phyloP scores from a whole-genome alignment of 2,329 filamentous ascomycete genomes.

The Xylariaceae sp. region DNA sequence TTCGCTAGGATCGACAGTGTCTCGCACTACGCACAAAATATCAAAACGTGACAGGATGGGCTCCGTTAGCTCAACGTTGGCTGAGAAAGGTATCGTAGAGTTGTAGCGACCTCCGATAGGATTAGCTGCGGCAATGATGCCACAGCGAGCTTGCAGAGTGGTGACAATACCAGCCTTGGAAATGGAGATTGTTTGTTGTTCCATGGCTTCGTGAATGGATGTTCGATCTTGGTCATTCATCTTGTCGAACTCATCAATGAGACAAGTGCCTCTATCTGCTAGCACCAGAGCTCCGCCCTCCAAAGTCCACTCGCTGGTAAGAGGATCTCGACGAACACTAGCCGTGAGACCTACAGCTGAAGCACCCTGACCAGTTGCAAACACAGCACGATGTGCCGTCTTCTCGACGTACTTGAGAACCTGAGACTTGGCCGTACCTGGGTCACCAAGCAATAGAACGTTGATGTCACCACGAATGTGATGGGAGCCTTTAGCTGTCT shows the following conservation, averaged over 20 bases:
- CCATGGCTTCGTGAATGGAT: conserved; percentile 99
- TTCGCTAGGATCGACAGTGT: conserved; percentile 89
- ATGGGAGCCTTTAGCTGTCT: conserved; percentile 86
- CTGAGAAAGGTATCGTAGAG: conserved; percentile 90
- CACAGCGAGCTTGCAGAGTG: conserved; percentile 92
- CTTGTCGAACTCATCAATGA: conserved; percentile 99
- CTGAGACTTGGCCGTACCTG: conserved; percentile 97
- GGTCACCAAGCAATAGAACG: conserved; percentile 92
- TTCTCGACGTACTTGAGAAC: conserved; percentile 97
- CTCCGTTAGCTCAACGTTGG: conserved; percentile 96
- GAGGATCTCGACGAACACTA: conserved; percentile 90
- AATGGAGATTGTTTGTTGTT: conserved; percentile 99
- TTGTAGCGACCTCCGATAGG: conserved; percentile 97
- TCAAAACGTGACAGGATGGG: conserved; percentile 98
- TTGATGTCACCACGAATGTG: conserved; percentile 97
- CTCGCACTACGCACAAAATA: conserved; percentile 92
- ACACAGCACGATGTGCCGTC: conserved; percentile 94
- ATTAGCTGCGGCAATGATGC: conserved; percentile 95
- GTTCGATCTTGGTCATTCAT: conserved; percentile 99
- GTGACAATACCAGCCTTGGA: conserved; percentile 99
- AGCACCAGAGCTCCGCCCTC: conserved; percentile 95
- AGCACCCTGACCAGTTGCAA: conserved; percentile 96
- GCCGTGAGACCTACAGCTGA: conserved; percentile 97
- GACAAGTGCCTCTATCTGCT: conserved; percentile 90
- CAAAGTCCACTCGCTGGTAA: conserved; percentile 96